phyloP scores from a whole-genome alignment of 305 asterid species.

The Solanum chacoense region DNA sequence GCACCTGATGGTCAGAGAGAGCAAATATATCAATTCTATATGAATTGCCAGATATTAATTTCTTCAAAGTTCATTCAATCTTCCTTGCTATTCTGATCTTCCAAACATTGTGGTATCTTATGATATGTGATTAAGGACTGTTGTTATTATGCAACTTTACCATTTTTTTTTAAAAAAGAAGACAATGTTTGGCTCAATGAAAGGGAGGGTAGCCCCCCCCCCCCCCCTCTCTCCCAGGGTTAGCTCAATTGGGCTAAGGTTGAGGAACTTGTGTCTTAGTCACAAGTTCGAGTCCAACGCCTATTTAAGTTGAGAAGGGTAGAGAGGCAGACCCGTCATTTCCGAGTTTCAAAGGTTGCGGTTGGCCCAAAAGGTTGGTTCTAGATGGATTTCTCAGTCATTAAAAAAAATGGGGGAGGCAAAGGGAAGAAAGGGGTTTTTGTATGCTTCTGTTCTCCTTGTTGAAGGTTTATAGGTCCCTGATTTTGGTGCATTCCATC shows the following conservation, averaged over 20 bases:
- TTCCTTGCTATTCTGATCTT: background rate
- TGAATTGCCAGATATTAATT: background rate
- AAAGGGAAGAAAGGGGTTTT: background rate
- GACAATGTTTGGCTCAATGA: background rate
- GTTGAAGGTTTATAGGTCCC: background rate
- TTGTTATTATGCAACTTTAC: background rate
- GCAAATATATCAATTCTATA: background rate
- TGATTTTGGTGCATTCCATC: background rate
- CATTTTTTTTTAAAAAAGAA: background rate
- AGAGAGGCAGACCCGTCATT: background rate
- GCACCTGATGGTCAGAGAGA: background rate
- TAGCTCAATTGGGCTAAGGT: background rate
- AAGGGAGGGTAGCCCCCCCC: background rate
- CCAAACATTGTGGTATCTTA: background rate
- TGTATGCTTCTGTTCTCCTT: background rate
- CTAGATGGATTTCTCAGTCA: background rate
- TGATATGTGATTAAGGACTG: background rate
- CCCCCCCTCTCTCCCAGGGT: too few species aligned
- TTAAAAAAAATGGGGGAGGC: background rate
- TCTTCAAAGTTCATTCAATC: background rate
- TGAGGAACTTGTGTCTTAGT: background rate
- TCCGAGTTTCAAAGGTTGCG: background rate
- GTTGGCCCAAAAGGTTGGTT: background rate
- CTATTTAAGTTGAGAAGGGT: background rate
- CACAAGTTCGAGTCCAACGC: background rate